Evolutionary conservation across 345 rosid species (phyloP).

Genomic region (Corymbia maculata): DNA sequence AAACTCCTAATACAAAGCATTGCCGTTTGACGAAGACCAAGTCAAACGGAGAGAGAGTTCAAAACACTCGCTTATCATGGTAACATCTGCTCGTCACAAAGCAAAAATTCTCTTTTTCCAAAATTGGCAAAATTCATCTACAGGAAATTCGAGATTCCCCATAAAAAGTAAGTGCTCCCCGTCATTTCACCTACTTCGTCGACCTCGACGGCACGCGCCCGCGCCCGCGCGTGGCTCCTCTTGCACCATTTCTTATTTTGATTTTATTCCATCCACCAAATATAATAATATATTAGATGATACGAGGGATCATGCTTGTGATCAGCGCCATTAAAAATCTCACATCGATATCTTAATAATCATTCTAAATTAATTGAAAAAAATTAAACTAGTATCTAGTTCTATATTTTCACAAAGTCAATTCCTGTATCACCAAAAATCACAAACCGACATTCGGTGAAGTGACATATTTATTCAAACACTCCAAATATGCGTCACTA

Average conservation of each 20-base stretch:
- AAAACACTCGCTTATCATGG: no score
- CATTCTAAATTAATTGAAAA: background rate
- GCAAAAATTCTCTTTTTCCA: background rate
- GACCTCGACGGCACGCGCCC: background rate
- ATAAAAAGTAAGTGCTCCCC: background rate
- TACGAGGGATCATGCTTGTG: background rate
- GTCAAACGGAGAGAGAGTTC: no score
- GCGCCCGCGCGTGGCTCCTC: background rate
- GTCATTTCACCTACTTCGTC: background rate
- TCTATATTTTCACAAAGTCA: background rate
- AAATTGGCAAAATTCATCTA: background rate
- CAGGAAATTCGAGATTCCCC: background rate
- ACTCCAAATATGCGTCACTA: accelerated
- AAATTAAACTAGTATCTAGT: accelerated
- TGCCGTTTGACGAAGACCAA: no score
- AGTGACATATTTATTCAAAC: accelerated
- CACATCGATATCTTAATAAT: background rate
- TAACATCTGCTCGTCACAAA: background rate
- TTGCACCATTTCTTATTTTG: background rate
- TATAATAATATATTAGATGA: background rate
- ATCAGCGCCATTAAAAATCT: background rate
- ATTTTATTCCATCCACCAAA: background rate
- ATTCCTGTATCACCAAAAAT: background rate
- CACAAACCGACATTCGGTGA: accelerated
- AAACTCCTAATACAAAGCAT: no score